Evolutionary conservation across 2,329 filamentous ascomycete species (phyloP), one percentile per base, ranked within the genome.

Genomic region (Aspergillus terreus): DNA sequence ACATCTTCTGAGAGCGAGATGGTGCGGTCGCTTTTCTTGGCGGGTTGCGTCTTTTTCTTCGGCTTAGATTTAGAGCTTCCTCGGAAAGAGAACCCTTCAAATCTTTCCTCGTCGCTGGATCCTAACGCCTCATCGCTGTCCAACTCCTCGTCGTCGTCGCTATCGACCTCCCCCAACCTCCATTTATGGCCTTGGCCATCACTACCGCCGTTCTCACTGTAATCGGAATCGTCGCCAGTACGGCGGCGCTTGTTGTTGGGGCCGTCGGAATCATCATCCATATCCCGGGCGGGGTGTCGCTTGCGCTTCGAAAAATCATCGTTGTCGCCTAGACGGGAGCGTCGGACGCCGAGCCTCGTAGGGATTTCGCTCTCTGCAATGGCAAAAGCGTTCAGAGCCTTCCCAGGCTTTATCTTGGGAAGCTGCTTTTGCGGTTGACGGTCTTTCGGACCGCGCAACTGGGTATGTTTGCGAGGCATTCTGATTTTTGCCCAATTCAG

Each of bases 141-240:
- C 50, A 89, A 75, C 55, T 87, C 84, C 49, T 81, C 84, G 61
- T 88, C 86, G 55, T 87, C 80, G 48, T 86, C 84, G 42, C 80
- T 82, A 45, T 80, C 82, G 19, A 86, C 83, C 44, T 84, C 76
- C 23, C 92, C 91, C 46, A 95, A 77, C 46, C 81, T 85, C 90
- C 90, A 96, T 64, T 88, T 84, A 62, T 95, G 88, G 19, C 90
- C 91, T 54, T 92, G 88, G 54, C 87, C 90, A 65, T 96, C 92
- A 60, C 86, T 92, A 9, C 88, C 89, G 57, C 86, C 84, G 52
- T 92, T 88, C 14, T 83, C 77, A 57, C 80, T 79, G 25, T 76
- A 69, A 35, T 76, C 75, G 41, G 67, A 69, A 44, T 69, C 70
- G 25, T 70, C 71, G 21, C 64, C 63, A 15, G 65, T 72, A 49